Evolutionary conservation across 2,329 filamentous ascomycete genomes (phyloP).

Genomic region (Penicillium brasilianum): DNA sequence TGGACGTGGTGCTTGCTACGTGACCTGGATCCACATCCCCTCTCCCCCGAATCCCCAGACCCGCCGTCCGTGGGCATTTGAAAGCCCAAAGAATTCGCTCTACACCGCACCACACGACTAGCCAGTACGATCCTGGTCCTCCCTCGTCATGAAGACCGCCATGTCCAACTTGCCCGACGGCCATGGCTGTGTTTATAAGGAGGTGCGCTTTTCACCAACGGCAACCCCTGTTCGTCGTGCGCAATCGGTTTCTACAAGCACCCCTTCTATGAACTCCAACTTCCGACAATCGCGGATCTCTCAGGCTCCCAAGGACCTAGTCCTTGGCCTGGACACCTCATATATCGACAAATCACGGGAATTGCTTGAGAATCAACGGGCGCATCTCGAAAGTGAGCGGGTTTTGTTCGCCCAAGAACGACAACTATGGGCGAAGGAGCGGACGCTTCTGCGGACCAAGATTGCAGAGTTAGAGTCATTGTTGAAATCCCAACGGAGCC

Average conservation of each 20-base stretch:
- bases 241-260: constrained; percentile 46
- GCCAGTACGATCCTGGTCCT: background rate
- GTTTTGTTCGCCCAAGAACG: constrained; percentile 50
- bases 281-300: constrained; percentile 29
- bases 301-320: constrained; percentile 26
- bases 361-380: constrained; percentile 46
- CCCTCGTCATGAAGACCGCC: constrained; percentile 32
- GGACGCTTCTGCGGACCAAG: constrained; percentile 46
- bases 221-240: constrained; percentile 44
- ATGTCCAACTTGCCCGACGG: constrained; percentile 36
- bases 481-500: constrained; percentile 29
- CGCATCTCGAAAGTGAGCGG: constrained; percentile 48
- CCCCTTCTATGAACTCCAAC: constrained; percentile 37
- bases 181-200: constrained; percentile 46
- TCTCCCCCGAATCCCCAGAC: constrained; percentile 6
- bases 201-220: constrained; percentile 49
- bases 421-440: constrained; percentile 51
- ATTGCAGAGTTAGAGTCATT: constrained; percentile 49
- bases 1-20: background rate
- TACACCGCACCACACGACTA: background rate
- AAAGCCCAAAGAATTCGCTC: constrained; percentile 6
- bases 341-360: constrained; percentile 51
- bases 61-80: constrained; percentile 6
- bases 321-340: constrained; percentile 36
- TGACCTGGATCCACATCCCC: constrained; percentile 10